Evolutionary conservation across 352 stramenopile species (phyloP), one percentile per base, ranked within the genome.

Genomic region (Pythium biforme): DNA sequence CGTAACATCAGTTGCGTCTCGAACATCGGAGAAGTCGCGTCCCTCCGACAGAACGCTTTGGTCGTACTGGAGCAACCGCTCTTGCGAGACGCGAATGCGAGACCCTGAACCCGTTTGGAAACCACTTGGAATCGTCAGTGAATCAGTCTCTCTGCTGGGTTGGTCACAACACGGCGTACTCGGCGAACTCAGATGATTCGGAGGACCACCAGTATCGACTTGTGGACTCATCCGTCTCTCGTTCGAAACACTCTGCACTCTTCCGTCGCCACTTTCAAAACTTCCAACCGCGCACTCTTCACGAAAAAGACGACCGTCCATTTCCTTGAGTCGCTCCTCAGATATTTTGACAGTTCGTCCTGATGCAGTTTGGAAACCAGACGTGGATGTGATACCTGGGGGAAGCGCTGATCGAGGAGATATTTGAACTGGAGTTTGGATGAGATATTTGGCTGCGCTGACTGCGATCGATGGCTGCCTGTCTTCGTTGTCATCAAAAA

Each of bases 31-130:
- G 15, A 2, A 5, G 4, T 9, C 34, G 6, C 12, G 14, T 5
- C 14, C 34, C 12, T 34, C 48, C 4, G 27, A 19, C 20, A 55
- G 14, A 27, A 39, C 40, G 20, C 19, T n/a, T 26, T n/a, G 53
- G 5, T 51, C 46, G 37, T 79, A 78, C 22, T 65, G 62, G 3
- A 57, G 53, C 22, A 81, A 14, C 33, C 58, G 65, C 8, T 63
- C 63, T 40, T 60, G 64, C 7, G 73, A 75, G 20, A 81, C 53
- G 14, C 46, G 54, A 43, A 80, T 52, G 19, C 47, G 62, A 37
- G 69, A 62, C 7, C 72, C 75, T 14, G 59, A 76, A 14, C 64
- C 65, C 6, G 75, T 77, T 55, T 70, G 65, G 55, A 77, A 81
- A 27, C 56, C 47, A 41, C 41, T 62, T 33, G 23, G 9, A 46